Conservation (phyloP, 148 eudicot genomes). For the Selenicereus undatus region DNA sequence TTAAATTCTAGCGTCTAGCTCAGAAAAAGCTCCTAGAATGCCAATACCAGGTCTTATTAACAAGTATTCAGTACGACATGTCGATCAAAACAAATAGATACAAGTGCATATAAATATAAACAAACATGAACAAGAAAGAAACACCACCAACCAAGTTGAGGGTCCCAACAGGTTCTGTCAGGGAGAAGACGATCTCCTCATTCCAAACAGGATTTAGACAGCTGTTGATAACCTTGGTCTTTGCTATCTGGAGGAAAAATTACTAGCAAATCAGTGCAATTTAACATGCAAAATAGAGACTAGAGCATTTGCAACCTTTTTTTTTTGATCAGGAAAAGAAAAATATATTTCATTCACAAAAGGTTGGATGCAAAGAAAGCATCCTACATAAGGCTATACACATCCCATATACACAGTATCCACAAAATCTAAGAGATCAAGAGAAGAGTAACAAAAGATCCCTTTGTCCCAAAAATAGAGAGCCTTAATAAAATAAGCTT, state of each 20-base stretch:
- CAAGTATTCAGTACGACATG: not conserved
- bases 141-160: conserved; percentile 45
- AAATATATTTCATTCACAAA: too few relatives aligned
- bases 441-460: too few relatives aligned
- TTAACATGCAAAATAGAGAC: not conserved
- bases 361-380: too few relatives aligned
- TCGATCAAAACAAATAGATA: not conserved
- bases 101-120: not conserved
- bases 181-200: conserved; percentile 54
- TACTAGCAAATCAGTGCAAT: conserved; percentile 3
- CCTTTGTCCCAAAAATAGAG: too few relatives aligned
- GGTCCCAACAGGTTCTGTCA: conserved; percentile 42
- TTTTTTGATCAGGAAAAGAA: too few relatives aligned
- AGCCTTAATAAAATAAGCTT: too few relatives aligned
- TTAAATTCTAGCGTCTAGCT: not conserved
- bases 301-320: not conserved
- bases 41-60: not conserved
- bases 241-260: conserved; percentile 37
- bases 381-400: too few relatives aligned
- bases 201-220: conserved; percentile 81
- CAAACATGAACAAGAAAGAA: not conserved
- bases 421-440: too few relatives aligned
- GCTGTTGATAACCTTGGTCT: conserved; percentile 72
- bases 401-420: too few relatives aligned
- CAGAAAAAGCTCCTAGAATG: not conserved